Evolutionary conservation across 108 stramenopile species (phyloP).

Genomic region (Epithemia pelagica): DNA sequence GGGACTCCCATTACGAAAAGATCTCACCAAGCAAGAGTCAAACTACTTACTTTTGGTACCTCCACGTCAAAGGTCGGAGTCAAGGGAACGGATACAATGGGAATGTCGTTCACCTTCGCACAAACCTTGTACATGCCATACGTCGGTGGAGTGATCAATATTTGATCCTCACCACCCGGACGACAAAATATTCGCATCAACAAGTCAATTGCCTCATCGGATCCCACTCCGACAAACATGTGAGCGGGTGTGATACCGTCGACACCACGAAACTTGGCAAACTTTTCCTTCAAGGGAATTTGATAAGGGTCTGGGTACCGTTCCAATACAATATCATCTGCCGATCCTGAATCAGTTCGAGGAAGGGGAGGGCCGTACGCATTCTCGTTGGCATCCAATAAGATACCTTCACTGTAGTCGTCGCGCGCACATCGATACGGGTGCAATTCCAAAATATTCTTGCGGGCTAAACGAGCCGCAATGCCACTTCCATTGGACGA

Average conservation of each 20-base stretch:
- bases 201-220: constrained; percentile 96
- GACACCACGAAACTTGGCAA: constrained; percentile 53
- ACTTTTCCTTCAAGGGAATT: constrained; percentile 59
- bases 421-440: constrained; percentile 96
- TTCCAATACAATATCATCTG: constrained; percentile 45
- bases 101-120: constrained; percentile 91
- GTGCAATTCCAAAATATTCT: constrained; percentile 83
- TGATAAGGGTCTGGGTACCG: constrained; percentile 94
- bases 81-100: constrained; percentile 64
- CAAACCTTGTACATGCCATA: constrained; percentile 98
- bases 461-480: constrained; percentile 70
- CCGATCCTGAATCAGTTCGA: constrained; percentile 21
- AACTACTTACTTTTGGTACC: constrained; percentile 48
- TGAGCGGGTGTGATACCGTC: constrained; percentile 63
- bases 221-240: constrained; percentile 94
- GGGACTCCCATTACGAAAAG: too few relatives aligned
- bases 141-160: constrained; percentile 89
- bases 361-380: constrained; percentile 74
- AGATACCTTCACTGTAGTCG: constrained; percentile 85
- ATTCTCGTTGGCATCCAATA: constrained; percentile 97
- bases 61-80: constrained; percentile 69
- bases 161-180: constrained; percentile 66
- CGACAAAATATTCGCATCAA: constrained; percentile 91
- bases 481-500: constrained; percentile 39
- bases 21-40: too few relatives aligned